Evolutionary conservation across 2,329 filamentous ascomycete genomes (phyloP), one percentile per base, ranked within the genome.

Genomic region (Exophiala dermatitidis): DNA sequence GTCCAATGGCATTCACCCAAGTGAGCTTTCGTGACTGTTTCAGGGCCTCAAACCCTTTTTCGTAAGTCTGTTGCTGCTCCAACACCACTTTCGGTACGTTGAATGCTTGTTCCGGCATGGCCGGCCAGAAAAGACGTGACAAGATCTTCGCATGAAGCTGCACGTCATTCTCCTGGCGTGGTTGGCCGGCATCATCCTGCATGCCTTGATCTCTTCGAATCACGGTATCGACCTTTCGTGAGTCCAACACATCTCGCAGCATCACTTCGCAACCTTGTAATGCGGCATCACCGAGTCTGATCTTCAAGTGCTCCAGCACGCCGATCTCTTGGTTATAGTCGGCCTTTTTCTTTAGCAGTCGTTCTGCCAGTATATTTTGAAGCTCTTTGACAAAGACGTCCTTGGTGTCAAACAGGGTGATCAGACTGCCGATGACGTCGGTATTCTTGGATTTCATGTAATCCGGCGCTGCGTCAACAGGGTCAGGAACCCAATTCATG

Each of bases 191-290:
- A 65, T 68, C 50, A 63, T 47, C 46, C 63, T 53, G 56, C 49
- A 61, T 51, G 5, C 69, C 66, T 64, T 76, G 71, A 37, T 73
- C 74, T 52, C 76, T 77, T 40, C 82, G 75, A 44, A 95, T 82
- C 8, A 78, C 74, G 5, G 76, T 72, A 65, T 96, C 87, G 54
- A 94, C 81, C 40, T 81, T 79, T 56, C 79, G 78, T 1, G 90
- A 95, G 65, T 96, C 90, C 60, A 86, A 80, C 34, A 97, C 86
- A 67, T 98, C 93, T 59, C 86, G 88, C 53, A 98, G 80, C 93
- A 98, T 98, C 64, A 98, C 93, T 66, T 98, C 91, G 69, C 90
- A 96, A 46, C 88, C 87, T 67, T 97, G 93, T 43, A 98, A 74
- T 10, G 88, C 83, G 30, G 80, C 78, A 60, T 96, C 89, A 28